Evolutionary conservation across 2,329 filamentous ascomycete genomes (phyloP).

Genomic region (Fusarium longipes): DNA sequence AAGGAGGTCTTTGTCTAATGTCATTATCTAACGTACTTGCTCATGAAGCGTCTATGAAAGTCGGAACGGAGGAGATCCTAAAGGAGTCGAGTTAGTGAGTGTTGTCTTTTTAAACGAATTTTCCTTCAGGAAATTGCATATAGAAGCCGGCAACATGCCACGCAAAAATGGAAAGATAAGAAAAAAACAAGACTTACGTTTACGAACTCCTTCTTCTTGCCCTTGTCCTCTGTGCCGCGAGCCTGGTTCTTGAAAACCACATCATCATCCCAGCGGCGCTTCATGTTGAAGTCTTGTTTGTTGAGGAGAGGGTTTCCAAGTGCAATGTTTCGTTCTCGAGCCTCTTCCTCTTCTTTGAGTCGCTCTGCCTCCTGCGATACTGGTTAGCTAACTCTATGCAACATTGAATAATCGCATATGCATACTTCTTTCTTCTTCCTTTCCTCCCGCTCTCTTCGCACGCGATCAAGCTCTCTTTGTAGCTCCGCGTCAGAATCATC

Average conservation of each 20-base stretch:
- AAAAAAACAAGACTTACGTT: slow-evolving; percentile 70
- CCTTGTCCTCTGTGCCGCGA: slow-evolving; percentile 90
- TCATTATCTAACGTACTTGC: slow-evolving; percentile 68
- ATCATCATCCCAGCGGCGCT: slow-evolving; percentile 96
- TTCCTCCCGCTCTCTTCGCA: slow-evolving; percentile 77
- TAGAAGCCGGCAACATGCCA: background rate
- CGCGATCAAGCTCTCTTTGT: slow-evolving; percentile 93
- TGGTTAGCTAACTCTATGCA: slow-evolving; percentile 11
- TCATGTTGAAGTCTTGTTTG: slow-evolving; percentile 87
- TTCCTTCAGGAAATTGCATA: background rate
- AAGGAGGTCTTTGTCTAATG: slow-evolving; percentile 20
- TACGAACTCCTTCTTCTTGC: slow-evolving; percentile 92
- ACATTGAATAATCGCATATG: background rate
- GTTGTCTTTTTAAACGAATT: background rate
- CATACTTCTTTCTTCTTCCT: slow-evolving; percentile 55
- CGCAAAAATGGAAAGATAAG: slow-evolving; percentile 6
- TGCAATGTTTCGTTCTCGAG: slow-evolving; percentile 88
- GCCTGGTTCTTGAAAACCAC: slow-evolving; percentile 99
- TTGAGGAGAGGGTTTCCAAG: slow-evolving; percentile 93
- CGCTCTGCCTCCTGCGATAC: slow-evolving; percentile 76
- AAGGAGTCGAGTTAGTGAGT: slow-evolving; percentile 36
- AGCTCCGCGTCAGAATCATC: slow-evolving; percentile 77
- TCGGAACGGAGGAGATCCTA: slow-evolving; percentile 91
- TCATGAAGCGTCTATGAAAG: slow-evolving; percentile 98
- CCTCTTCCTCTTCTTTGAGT: slow-evolving; percentile 83